Evolutionary conservation across 495 filamentous ascomycete species (phyloP).

Genomic region (Neurospora sp.): DNA sequence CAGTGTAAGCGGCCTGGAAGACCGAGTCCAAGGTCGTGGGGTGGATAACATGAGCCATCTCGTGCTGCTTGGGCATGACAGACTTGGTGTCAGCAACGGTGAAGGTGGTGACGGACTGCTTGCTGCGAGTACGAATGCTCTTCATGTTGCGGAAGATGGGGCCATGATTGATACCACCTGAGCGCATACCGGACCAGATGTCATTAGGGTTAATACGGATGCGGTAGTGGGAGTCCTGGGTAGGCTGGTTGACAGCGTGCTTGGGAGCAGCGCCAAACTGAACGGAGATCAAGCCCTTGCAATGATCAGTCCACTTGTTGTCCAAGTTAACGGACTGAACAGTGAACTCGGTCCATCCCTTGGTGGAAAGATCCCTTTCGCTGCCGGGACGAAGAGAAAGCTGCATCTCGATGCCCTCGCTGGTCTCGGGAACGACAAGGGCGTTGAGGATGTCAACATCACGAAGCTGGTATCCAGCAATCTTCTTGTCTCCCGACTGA

Average conservation of each 20-base stretch:
- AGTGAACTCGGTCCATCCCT: slow-evolving; percentile 24
- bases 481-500: background rate
- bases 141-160: slow-evolving; percentile 28
- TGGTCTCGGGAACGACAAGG: slow-evolving; percentile 31
- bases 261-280: slow-evolving; percentile 6
- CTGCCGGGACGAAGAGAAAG: slow-evolving; percentile 31
- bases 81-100: slow-evolving; percentile 27
- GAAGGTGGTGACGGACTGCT: slow-evolving; percentile 17
- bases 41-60: slow-evolving; percentile 36
- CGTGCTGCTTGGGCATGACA: slow-evolving; percentile 33
- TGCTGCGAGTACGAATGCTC: slow-evolving; percentile 12
- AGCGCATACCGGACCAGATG: slow-evolving; percentile 20
- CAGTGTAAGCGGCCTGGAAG: slow-evolving; percentile 25
- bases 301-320: slow-evolving; percentile 25
- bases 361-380: slow-evolving; percentile 27
- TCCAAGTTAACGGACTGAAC: slow-evolving; percentile 38
- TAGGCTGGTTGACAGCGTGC: background rate
- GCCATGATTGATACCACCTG: slow-evolving; percentile 26
- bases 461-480: slow-evolving; percentile 24
- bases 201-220: slow-evolving; percentile 11
- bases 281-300: slow-evolving; percentile 21
- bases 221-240: slow-evolving; percentile 11
- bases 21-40: slow-evolving; percentile 37
- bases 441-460: slow-evolving; percentile 33
- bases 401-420: slow-evolving; percentile 26